Conservation (phyloP, 1,139 yeast genomes). For the Yamadazyma sp. region DNA sequence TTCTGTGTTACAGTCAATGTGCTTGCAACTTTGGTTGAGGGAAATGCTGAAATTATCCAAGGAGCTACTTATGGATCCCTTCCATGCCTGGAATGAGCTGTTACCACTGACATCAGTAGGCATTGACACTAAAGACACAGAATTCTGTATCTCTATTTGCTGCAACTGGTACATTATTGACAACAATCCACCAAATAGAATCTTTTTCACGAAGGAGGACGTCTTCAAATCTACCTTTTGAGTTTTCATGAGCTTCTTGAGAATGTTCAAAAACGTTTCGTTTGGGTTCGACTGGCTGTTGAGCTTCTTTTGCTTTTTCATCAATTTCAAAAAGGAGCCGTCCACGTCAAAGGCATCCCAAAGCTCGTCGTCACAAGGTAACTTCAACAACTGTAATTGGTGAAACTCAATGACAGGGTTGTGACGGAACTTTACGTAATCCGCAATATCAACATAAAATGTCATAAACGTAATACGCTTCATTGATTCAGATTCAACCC, state of each 20-base stretch:
- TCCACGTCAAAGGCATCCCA: constrained; percentile 61
- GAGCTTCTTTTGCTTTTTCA: constrained; percentile 32
- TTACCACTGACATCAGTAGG: constrained; percentile 17
- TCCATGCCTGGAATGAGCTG: constrained; percentile 50
- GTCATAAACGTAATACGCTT: constrained; percentile 80
- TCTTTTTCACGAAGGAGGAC: constrained; percentile 56
- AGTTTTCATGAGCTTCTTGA: constrained; percentile 29
- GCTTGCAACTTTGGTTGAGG: constrained; percentile 13
- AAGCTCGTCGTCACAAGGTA: constrained; percentile 70
- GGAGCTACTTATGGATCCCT: constrained; percentile 61
- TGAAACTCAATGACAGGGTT: constrained; percentile 66
- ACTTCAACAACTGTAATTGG: constrained; percentile 64
- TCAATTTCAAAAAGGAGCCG: constrained; percentile 41
- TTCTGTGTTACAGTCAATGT: constrained; percentile 8
- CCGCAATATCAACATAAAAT: constrained; percentile 75
- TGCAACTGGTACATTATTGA: constrained; percentile 78
- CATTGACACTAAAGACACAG: constrained; percentile 42
- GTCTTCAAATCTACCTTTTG: constrained; percentile 15
- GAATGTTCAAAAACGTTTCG: constrained; percentile 34
- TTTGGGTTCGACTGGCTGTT: constrained; percentile 17
- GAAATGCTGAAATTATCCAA: constrained; percentile 40
- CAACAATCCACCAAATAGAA: constrained; percentile 67
- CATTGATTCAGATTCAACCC: constrained; percentile 79
- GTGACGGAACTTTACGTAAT: constrained; percentile 77
- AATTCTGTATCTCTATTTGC: constrained; percentile 62